Percentiles rank a stretch among this genome's conserved stretches.
Evolutionary conservation across 139 green algal species (phyloP).

Genomic region (Closterium sp.): DNA sequence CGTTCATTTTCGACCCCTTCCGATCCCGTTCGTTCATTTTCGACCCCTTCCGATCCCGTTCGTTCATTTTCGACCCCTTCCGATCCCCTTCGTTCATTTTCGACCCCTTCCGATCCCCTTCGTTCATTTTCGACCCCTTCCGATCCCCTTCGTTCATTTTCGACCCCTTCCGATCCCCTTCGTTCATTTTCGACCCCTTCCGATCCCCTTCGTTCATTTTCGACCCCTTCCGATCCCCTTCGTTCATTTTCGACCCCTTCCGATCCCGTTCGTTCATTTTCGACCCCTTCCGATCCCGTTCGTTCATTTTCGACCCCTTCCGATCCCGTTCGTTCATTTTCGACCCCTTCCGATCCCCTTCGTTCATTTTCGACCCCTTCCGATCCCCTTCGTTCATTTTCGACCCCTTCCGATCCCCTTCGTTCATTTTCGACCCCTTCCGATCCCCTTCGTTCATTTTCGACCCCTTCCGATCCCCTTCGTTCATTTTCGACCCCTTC

Average conservation of each 20-base stretch:
- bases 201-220: neutral
- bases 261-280: neutral
- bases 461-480: neutral
- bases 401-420: neutral
- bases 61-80: neutral
- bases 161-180: neutral
- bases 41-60: neutral
- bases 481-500: neutral
- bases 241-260: neutral
- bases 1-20: neutral
- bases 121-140: neutral
- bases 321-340: neutral
- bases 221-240: neutral
- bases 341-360: neutral
- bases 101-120: neutral
- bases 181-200: neutral
- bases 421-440: neutral
- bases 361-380: neutral
- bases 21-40: neutral
- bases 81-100: neutral
- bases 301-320: neutral
- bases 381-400: neutral
- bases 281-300: neutral
- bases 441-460: neutral
- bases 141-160: neutral